These are phyloP conservation scores for Metschnikowia vanudenii DNA, from an alignment of 805 yeast genomes.

Conservation along the genomic window DNA sequence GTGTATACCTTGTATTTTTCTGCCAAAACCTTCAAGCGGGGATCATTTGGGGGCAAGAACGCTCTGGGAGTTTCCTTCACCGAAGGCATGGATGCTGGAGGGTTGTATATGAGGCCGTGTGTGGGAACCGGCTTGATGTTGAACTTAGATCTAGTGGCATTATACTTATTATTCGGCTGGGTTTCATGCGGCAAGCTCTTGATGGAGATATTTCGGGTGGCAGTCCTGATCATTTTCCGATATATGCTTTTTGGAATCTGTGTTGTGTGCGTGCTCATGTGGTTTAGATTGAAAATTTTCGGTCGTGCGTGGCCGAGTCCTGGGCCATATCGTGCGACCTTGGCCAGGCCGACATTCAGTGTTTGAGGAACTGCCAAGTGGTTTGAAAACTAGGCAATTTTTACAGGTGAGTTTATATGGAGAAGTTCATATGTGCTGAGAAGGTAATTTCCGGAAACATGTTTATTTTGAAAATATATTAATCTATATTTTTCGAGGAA, in stretches of 20 bases:
- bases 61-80: conserved; percentile 64
- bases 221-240: conserved; percentile 11
- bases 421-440: too few species aligned
- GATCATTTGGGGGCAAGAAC: conserved; percentile 63
- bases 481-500: too few species aligned
- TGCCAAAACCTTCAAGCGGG: conserved; percentile 45
- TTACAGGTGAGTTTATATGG: too few species aligned
- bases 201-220: conserved; percentile 18
- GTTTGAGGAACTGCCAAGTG: too few species aligned
- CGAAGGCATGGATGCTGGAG: conserved; percentile 53
- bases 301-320: conserved; percentile 16
- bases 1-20: conserved; percentile 29
- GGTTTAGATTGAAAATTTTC: conserved; percentile 11
- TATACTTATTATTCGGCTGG: conserved; percentile 54
- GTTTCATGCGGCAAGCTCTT: conserved; percentile 34
- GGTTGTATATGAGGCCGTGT: conserved; percentile 61
- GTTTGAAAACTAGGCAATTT: too few species aligned
- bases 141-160: conserved; percentile 60
- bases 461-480: too few species aligned
- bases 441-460: too few species aligned
- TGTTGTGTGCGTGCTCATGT: not conserved
- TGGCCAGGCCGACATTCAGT: too few species aligned
- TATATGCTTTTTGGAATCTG: too few species aligned
- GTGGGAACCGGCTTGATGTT: conserved; percentile 61
- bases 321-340: conserved; percentile 4